Base-by-base conservation (phyloP, 306 rosid genomes). In the Prunus davidiana region DNA sequence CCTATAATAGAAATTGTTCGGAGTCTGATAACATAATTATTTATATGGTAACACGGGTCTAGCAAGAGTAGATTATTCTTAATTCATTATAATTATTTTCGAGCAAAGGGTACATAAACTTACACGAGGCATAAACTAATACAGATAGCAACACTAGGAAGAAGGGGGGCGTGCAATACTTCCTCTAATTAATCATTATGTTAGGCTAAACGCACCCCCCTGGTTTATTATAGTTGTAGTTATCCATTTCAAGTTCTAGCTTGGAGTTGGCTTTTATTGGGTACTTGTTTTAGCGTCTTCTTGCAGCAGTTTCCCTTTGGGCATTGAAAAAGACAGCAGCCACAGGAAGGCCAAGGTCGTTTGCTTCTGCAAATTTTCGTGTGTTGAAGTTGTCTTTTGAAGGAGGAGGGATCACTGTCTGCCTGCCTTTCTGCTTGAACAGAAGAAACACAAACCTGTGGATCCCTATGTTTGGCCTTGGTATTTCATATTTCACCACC, bases 281-380 rank as follows among this genome's bases (percentile, higher is more conserved):
- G 43, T 38, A 38, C 43, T 38, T 52, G 65, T 60, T 60, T 60
- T 69, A 75, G 51, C 98, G 90, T 81, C 87, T 89, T 82, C 97
- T 88, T 0, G 87, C 83, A 19, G 97, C 97, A 0, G 97, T 92
- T 81, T 91, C 95, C 69, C 98, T 89, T 81, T 94, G 98, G 65
- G 93, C 91, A 84, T 90, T 92, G 91, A 94, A 94, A 84, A 82
- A 94, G 38, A 94, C 88, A 47, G 93, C 96, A 73, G 98, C 95
- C 45, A 94, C 98, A 32, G 98, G 98, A 71, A 82, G 79, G 0
- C 85, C 95, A 0, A 94, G 90, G 4, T 88, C 91, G 75, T 94
- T 90, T 9, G 81, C 88, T 20, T 76, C 69, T 0, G 97, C 91
- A 74, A 92, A 94, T 30, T 67, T 76, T 28, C 93, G 79, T 11